Conservation (phyloP, 441 rosid species). For the Arabidopsis lyrata region DNA sequence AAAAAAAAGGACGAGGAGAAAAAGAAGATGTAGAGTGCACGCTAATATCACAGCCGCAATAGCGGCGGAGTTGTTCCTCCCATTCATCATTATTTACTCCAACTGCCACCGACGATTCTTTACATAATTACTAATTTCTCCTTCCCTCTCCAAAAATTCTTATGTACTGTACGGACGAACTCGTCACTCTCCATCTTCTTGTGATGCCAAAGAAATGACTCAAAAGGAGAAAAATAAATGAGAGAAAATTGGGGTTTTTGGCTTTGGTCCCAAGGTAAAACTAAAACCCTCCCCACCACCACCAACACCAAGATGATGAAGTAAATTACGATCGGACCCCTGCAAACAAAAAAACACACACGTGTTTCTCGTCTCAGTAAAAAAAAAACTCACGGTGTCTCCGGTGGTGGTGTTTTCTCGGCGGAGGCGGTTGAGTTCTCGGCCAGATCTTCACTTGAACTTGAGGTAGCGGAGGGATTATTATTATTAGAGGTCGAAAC, state of each 20-base stretch:
- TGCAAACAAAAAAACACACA: slow-evolving; percentile 31
- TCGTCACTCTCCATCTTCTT: slow-evolving; percentile 22
- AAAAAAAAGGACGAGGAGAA: slow-evolving; percentile 14
- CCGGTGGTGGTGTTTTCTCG: slow-evolving; percentile 71
- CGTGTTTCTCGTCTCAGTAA: slow-evolving; percentile 36
- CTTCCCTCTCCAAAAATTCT: slow-evolving; percentile 35
- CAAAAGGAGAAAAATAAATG: not conserved
- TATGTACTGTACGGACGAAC: slow-evolving; percentile 40
- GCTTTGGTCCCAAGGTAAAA: slow-evolving; percentile 33
- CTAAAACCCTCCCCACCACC: slow-evolving; percentile 17
- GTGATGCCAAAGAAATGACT: not conserved
- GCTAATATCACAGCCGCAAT: slow-evolving; percentile 70
- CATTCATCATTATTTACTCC: slow-evolving; percentile 36
- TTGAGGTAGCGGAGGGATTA: slow-evolving; percentile 59
- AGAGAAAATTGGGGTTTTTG: not conserved
- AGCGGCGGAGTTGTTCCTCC: slow-evolving; percentile 55
- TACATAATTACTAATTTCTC: slow-evolving; percentile 46
- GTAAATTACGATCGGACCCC: slow-evolving; percentile 47
- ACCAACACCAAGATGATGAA: not conserved
- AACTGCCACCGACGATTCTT: slow-evolving; percentile 45
- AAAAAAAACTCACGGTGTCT: slow-evolving; percentile 86
- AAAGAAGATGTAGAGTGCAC: slow-evolving; percentile 44
- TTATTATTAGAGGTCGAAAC: slow-evolving; percentile 55
- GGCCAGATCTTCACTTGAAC: slow-evolving; percentile 77
- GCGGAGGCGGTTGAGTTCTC: slow-evolving; percentile 79